Conservation (phyloP, 306 rosid genomes). For the Cucurbita pepo region DNA sequence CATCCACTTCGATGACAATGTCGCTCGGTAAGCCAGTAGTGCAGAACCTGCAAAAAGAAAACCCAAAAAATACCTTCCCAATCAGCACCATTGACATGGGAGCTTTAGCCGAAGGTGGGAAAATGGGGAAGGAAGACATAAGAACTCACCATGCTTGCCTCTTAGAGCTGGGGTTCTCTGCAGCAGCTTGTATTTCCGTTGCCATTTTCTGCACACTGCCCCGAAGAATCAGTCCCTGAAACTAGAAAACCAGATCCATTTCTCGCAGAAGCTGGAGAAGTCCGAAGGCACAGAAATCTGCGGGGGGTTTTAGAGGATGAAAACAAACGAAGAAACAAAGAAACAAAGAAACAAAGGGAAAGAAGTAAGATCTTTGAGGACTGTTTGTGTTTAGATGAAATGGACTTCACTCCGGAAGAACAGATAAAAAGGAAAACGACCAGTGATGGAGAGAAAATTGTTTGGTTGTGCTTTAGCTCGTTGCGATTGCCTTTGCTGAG, state of each 20-base stretch:
- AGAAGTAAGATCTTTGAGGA: constrained; percentile 8
- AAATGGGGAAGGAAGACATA: background rate
- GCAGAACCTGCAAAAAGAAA: constrained; percentile 52
- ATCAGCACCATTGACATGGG: background rate
- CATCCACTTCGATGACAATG: constrained; percentile 73
- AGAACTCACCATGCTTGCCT: constrained; percentile 84
- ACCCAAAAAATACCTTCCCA: background rate
- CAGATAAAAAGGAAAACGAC: constrained; percentile 3
- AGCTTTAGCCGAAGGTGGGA: background rate
- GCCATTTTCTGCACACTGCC: constrained; percentile 24
- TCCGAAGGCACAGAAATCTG: background rate
- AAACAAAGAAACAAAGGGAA: constrained; percentile 9
- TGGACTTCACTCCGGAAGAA: constrained; percentile 12
- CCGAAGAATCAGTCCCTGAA: background rate
- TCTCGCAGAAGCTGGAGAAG: background rate
- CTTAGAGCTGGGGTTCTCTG: constrained; percentile 49
- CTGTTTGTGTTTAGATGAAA: background rate
- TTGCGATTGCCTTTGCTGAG: constrained; percentile 13
- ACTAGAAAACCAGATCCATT: constrained; percentile 17
- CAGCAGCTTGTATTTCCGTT: constrained; percentile 7
- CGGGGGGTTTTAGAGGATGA: background rate
- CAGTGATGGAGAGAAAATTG: constrained; percentile 16
- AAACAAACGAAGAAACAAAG: constrained; percentile 4
- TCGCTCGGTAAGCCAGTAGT: constrained; percentile 94
- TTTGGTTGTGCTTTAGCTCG: constrained; percentile 26